Evolutionary conservation across 1,139 yeast species (phyloP).

Genomic region (Diutina ranongensis): DNA sequence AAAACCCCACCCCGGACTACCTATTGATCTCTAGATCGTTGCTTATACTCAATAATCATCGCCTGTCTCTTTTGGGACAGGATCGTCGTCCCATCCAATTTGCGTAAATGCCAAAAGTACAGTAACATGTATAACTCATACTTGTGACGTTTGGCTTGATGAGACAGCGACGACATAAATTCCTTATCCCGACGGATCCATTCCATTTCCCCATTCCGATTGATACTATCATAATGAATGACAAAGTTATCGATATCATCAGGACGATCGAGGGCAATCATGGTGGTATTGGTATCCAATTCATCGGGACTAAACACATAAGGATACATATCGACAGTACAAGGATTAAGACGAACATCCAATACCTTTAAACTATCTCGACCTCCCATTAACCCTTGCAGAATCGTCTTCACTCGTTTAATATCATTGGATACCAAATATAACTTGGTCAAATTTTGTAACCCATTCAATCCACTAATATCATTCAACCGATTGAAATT

Average conservation of each 20-base stretch:
- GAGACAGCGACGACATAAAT: slow-evolving; percentile 15
- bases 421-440: slow-evolving; percentile 37
- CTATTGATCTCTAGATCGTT: neutral
- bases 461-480: slow-evolving; percentile 18
- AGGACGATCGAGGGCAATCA: slow-evolving; percentile 29
- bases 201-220: slow-evolving; percentile 18
- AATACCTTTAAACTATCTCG: slow-evolving; percentile 24
- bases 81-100: neutral
- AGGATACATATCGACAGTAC: slow-evolving; percentile 38
- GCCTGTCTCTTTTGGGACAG: neutral
- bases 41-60: neutral
- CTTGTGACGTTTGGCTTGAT: slow-evolving; percentile 10
- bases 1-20: too few relatives aligned
- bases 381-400: slow-evolving; percentile 22
- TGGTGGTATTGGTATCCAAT: slow-evolving; percentile 11
- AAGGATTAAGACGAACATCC: slow-evolving; percentile 26
- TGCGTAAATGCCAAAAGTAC: slow-evolving; percentile 1
- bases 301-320: slow-evolving; percentile 10
- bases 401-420: slow-evolving; percentile 19
- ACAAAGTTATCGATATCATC: slow-evolving; percentile 38
- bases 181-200: slow-evolving; percentile 28
- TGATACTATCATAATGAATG: slow-evolving; percentile 28
- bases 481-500: slow-evolving; percentile 34
- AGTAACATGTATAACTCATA: slow-evolving; percentile 5
- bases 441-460: slow-evolving; percentile 26